These are phyloP conservation scores for Lipomyces japonicus DNA, from an alignment of 805 yeast genomes.

Conservation along the genomic window DNA sequence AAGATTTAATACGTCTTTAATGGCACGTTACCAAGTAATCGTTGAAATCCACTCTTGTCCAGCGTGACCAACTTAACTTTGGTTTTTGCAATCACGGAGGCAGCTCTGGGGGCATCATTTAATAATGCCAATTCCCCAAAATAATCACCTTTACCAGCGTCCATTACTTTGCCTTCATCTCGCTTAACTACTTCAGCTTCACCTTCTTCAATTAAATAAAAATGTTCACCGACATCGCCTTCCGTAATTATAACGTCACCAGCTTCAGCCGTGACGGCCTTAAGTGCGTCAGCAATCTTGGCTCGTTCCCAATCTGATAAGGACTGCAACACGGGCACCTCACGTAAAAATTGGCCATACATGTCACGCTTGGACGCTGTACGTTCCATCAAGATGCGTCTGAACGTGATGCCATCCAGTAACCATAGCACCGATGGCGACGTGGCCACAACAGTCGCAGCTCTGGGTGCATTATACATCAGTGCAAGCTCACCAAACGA, in stretches of 20 bases:
- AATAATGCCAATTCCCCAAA: slow-evolving; percentile 95
- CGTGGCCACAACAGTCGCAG: slow-evolving; percentile 81
- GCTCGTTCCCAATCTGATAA: slow-evolving; percentile 78
- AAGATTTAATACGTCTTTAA: slow-evolving; percentile 2
- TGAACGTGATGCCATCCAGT: slow-evolving; percentile 85
- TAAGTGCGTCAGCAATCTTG: slow-evolving; percentile 91
- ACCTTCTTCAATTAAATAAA: slow-evolving; percentile 76
- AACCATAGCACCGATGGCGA: slow-evolving; percentile 76
- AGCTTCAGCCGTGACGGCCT: slow-evolving; percentile 64
- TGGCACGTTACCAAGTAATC: slow-evolving; percentile 83
- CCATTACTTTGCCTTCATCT: slow-evolving; percentile 57
- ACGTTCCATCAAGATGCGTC: slow-evolving; percentile 84
- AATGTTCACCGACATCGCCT: slow-evolving; percentile 80
- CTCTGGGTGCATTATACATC: slow-evolving; percentile 97
- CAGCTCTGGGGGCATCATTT: slow-evolving; percentile 89
- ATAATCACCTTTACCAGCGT: slow-evolving; percentile 76
- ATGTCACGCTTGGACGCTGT: slow-evolving; percentile 85
- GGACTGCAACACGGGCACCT: slow-evolving; percentile 72
- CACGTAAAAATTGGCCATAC: slow-evolving; percentile 84
- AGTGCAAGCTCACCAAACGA: slow-evolving; percentile 95
- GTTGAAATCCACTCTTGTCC: slow-evolving; percentile 87
- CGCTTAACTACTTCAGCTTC: slow-evolving; percentile 67
- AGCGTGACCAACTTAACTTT: slow-evolving; percentile 84
- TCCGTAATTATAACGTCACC: slow-evolving; percentile 76
- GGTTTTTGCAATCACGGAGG: slow-evolving; percentile 76